phyloP scores from a whole-genome alignment of 768 basidiomycete genomes.

The Coprinopsis marcescibilis region DNA sequence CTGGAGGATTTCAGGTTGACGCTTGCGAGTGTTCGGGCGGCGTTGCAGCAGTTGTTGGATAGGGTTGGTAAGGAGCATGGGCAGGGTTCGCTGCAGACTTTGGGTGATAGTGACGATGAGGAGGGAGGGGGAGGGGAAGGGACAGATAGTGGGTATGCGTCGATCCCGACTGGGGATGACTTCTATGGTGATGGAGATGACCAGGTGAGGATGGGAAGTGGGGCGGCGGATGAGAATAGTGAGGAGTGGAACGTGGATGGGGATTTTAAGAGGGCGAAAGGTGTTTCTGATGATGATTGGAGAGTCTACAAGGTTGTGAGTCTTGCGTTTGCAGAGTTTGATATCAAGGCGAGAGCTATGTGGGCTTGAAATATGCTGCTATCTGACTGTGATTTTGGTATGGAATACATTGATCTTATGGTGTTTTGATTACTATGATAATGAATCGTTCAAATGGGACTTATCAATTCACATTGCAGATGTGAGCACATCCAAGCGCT shows the following conservation, averaged over 20 bases:
- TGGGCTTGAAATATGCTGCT: constrained; percentile 54
- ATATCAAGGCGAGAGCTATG: constrained; percentile 55
- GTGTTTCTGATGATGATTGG: constrained; percentile 46
- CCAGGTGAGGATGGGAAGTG: neutral
- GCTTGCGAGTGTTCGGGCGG: constrained; percentile 42
- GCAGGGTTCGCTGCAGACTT: neutral
- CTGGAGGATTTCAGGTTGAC: constrained; percentile 54
- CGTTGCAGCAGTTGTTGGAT: constrained; percentile 41
- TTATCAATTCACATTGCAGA: too few relatives aligned
- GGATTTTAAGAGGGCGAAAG: constrained; percentile 27
- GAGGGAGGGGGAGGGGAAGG: neutral
- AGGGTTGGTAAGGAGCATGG: constrained; percentile 13
- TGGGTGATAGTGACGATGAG: neutral
- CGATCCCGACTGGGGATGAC: neutral
- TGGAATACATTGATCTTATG: too few relatives aligned
- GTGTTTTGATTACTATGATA: too few relatives aligned
- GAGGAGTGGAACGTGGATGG: constrained; percentile 5
- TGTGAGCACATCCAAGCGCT: too few relatives aligned
- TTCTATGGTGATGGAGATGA: neutral
- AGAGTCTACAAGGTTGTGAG: constrained; percentile 46
- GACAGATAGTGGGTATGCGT: neutral
- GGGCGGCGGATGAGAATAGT: constrained; percentile 7
- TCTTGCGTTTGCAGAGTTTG: constrained; percentile 41
- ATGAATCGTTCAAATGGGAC: too few relatives aligned
- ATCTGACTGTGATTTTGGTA: neutral